Evolutionary conservation across 2,329 filamentous ascomycete species (phyloP), one percentile per base, ranked within the genome.

Genomic region (Anthostomella pinea): DNA sequence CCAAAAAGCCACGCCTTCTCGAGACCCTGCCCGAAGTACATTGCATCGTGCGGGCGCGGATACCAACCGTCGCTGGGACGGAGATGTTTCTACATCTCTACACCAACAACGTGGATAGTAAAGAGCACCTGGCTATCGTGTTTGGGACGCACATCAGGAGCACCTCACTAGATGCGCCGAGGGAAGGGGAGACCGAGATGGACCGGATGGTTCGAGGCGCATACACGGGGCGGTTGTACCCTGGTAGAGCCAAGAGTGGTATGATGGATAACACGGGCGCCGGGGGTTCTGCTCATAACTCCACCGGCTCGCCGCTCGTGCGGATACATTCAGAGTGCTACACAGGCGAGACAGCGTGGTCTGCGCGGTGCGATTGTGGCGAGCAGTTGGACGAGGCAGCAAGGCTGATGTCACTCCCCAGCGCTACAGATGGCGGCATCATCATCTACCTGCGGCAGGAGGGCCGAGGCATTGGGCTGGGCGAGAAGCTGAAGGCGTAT

Each of bases 21-120:
- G 73, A 84, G 48, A 77, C 72, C 10, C 71, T 97, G 2, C 93
- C 91, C 6, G 67, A 85, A 16, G 91, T 98, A n/a, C 82, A 87
- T 60, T 98, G 93, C 67, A 81, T 94, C 48, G 93, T 97, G 31
- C 85, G 93, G 49, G 93, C 93, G 13, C 83, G 93, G 36, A 98
- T 98, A 53, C 93, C 93, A 1, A 97, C 91, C 1, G 91, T 88
- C 2, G 81, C 77, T 0, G 91, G 91, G 3, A 86, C 89, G 8
- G 90, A 98, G 64, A 97, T 98, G 89, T 98, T 94, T 64, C 67
- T 98, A 33, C 91, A 98, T 58, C 72, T 97, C 1, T 98, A 98
- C 67, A 83, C 83, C 46, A 98, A 98, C 65, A 86, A 86, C 53
- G 80, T 87, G 6, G 93, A 98, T 63, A 87, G 83, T 48, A 98